Percentiles rank a stretch among this genome's conserved stretches.
Conservation (phyloP, 805 yeast species). For the Helenozyma baotianmanensis region DNA sequence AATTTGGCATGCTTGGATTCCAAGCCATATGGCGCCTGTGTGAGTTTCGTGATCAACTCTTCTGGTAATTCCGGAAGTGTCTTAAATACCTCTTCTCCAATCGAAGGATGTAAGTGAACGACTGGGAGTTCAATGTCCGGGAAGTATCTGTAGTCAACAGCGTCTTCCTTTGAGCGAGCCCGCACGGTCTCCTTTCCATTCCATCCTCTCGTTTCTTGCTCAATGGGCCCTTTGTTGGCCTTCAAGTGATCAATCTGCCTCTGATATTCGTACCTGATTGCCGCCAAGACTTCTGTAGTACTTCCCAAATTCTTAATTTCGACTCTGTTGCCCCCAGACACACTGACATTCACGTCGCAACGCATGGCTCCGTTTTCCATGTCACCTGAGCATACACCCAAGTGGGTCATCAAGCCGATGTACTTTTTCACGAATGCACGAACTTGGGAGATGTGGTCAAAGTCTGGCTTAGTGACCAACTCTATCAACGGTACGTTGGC, state of each 20-base stretch:
- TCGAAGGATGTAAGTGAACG: slow-evolving; percentile 41
- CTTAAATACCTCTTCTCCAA: slow-evolving; percentile 37
- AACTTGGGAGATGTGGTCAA: slow-evolving; percentile 61
- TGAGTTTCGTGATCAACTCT: slow-evolving; percentile 42
- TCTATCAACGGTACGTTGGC: slow-evolving; percentile 85
- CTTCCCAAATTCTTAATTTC: slow-evolving; percentile 89
- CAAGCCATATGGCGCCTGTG: slow-evolving; percentile 47
- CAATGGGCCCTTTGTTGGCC: slow-evolving; percentile 19
- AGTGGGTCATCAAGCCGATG: slow-evolving; percentile 62
- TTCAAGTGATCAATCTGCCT: slow-evolving; percentile 59
- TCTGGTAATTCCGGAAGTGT: slow-evolving; percentile 63
- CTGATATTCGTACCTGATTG: slow-evolving; percentile 65
- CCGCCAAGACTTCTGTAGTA: slow-evolving; percentile 71
- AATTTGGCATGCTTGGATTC: slow-evolving; percentile 73
- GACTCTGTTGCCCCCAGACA: slow-evolving; percentile 66
- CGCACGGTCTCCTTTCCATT: slow-evolving; percentile 66
- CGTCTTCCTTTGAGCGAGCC: slow-evolving; percentile 72
- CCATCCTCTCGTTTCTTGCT: slow-evolving; percentile 87
- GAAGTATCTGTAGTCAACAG: slow-evolving; percentile 86
- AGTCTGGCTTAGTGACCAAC: slow-evolving; percentile 87
- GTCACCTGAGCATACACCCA: slow-evolving; percentile 82
- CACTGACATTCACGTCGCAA: slow-evolving; percentile 90
- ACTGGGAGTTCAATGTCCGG: slow-evolving; percentile 88
- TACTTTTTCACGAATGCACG: slow-evolving; percentile 76
- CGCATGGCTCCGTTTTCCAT: slow-evolving; percentile 93